These are phyloP conservation scores for Xylariaceae sp. DNA, from an alignment of 2,329 filamentous ascomycete species.

Conservation along the genomic window DNA sequence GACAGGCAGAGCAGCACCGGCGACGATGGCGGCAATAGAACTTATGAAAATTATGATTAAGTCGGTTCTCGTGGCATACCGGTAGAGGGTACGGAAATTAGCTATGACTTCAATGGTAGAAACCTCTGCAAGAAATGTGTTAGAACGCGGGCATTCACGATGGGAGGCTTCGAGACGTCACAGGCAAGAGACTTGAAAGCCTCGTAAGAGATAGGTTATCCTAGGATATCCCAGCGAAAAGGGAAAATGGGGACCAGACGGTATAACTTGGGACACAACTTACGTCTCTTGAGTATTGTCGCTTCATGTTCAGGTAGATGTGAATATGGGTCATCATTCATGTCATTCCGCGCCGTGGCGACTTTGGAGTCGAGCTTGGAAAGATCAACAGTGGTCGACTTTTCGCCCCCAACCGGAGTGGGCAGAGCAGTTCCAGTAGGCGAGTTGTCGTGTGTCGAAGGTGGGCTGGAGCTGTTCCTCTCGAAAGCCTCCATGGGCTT, in stretches of 20 bases:
- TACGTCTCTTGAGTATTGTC: slow-evolving; percentile 55
- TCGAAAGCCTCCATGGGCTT: slow-evolving; percentile 28
- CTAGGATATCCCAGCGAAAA: background rate
- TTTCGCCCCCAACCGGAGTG: slow-evolving; percentile 16
- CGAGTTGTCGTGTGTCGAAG: slow-evolving; percentile 36
- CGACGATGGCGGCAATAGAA: slow-evolving; percentile 59
- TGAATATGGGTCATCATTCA: slow-evolving; percentile 50
- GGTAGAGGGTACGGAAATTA: slow-evolving; percentile 59
- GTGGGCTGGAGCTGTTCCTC: slow-evolving; percentile 26
- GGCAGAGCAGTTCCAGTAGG: slow-evolving; percentile 22
- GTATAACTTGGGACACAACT: background rate
- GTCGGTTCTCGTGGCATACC: slow-evolving; percentile 64
- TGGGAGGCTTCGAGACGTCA: background rate
- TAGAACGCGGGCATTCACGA: background rate
- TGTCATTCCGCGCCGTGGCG: slow-evolving; percentile 33
- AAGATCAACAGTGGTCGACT: slow-evolving; percentile 23
- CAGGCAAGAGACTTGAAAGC: background rate
- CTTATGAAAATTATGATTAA: slow-evolving; percentile 57
- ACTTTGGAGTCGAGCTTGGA: slow-evolving; percentile 42
- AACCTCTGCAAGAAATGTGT: slow-evolving; percentile 41
- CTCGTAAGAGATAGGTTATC: background rate
- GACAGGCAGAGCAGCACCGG: slow-evolving; percentile 68
- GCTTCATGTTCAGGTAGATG: slow-evolving; percentile 62
- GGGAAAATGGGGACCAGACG: background rate
- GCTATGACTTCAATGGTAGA: slow-evolving; percentile 58